Evolutionary conservation across 2,329 filamentous ascomycete species (phyloP), one percentile per base, ranked within the genome.

Genomic region (Fusarium begoniae): DNA sequence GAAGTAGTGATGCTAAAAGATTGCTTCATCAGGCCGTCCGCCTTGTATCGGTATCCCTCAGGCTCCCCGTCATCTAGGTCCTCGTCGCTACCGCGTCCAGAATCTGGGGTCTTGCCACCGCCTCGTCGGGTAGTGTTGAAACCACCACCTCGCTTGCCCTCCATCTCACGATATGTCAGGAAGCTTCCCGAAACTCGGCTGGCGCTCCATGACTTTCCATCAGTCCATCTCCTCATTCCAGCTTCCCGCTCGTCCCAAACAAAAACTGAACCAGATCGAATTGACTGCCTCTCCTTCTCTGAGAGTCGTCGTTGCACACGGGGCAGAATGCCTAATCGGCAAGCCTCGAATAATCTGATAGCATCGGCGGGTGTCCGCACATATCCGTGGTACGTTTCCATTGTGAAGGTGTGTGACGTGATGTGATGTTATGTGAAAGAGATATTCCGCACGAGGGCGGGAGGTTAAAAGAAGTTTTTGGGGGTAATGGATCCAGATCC

Each of bases 221-320:
- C 96, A 2, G 96, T 99, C 96, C 96, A 99, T 83, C 96, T 89
- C 79, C 96, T 90, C 96, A 99, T 99, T 75, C 96, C 96, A 17
- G 96, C 96, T 86, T 99, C 96, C 77, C 96, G 89, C 86, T 99
- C 96, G 82, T 99, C 96, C 96, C 96, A 99, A n/a, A 99, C 96
- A 79, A 98, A 99, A 8, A 99, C 96, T 1, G 96, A 99, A 48
- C 96, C 96, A 2, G 96, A 98, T 80, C 94, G 92, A 82, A 99
- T 99, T 8, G 94, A 94, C 81, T 98, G 95, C 70, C 96, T 90
- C 85, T 99, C 96, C 85, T 98, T 98, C 83, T 99, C 96, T 6
- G 96, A 98, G 68, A 98, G 85, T 78, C 96, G 90, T 76, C 96
- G 90, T 85, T 98, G 96, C 11, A 99, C 96, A 75, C 96, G 91